Base-by-base conservation (phyloP, 768 basidiomycete genomes). In the Pisolithus marmoratus region DNA sequence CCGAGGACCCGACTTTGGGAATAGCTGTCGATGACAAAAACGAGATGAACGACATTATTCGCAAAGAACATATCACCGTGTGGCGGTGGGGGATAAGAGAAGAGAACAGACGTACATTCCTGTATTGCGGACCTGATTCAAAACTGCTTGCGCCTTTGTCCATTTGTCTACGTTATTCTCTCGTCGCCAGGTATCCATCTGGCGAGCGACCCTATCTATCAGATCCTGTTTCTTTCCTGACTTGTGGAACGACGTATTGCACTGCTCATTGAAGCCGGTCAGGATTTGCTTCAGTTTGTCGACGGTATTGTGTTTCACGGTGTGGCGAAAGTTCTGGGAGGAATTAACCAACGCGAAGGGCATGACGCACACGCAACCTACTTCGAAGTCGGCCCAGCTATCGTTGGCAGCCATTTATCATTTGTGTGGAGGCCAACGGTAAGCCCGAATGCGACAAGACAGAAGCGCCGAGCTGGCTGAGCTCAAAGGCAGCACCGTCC, bases 171-270 rank as follows among this genome's bases (percentile, higher is more conserved):
- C 70, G 51, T 75, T 72, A 62, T 78, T 80, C 1, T 69, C 65
- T 48, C 66, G 65, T 62, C 78, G 78, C 84, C 86, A 90, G 48
- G 60, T 52, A 54, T 86, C 83, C 59, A 92, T 68, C 55, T 76
- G 72, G 8, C 60, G 58, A 42, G 79, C 68, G 54, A 93, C 84
- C 55, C 87, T 78, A 64, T 90, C 87, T 63, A 91, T 90, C 44
- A 92, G 78, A 31, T 92, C 91, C 60, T 90, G 86, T 64, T 93
- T 93, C 73, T 87, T 91, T 24, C 90, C 90, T 11, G 87, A 77
- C 68, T 88, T 90, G 49, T 79, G 73, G 26, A 90, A 72, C 58
- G 78, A 76, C 4, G 81, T 79, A 49, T 71, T 70, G 62, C 89
- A 90, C 65, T 90, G 84, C 36, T 88, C 87, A 71, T 90, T 90